Conservation (phyloP, 805 yeast species). For the Cyberlindnera lachancei region DNA sequence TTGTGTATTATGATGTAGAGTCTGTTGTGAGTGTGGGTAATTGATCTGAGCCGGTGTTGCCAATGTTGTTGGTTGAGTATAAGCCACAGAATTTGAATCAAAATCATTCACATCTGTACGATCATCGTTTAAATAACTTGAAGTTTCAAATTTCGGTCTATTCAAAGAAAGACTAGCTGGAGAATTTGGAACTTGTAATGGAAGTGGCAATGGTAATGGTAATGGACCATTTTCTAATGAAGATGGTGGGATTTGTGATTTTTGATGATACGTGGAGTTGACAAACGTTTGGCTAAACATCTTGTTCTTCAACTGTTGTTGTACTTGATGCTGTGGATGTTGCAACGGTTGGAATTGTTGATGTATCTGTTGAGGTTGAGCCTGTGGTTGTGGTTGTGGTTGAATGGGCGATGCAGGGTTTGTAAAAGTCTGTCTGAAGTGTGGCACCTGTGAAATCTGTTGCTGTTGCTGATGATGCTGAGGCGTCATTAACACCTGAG, state of each 20-base stretch:
- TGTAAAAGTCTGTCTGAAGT: slow-evolving; percentile 8
- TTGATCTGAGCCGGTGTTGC: slow-evolving; percentile 2
- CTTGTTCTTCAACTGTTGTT: slow-evolving; percentile 5
- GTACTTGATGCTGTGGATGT: slow-evolving; percentile 5
- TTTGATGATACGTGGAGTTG: slow-evolving; percentile 9
- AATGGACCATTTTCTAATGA: too few relatives aligned
- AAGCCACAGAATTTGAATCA: slow-evolving; percentile 12
- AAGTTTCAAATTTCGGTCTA: slow-evolving; percentile 9
- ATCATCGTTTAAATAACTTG: slow-evolving; percentile 17
- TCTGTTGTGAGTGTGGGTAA: slow-evolving; percentile 1
- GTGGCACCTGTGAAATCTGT: slow-evolving; percentile 1
- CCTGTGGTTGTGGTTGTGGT: not conserved
- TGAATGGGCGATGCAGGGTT: slow-evolving; percentile 1
- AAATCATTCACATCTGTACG: slow-evolving; percentile 16
- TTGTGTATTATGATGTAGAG: slow-evolving; percentile 1
- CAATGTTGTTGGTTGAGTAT: slow-evolving; percentile 11
- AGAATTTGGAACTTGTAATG: slow-evolving; percentile 11
- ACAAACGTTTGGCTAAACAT: slow-evolving; percentile 13
- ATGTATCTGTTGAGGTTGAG: not conserved
- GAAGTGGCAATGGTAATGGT: too few relatives aligned
- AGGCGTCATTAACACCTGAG: not conserved
- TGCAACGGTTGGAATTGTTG: slow-evolving; percentile 1
- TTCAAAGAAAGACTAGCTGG: slow-evolving; percentile 12
- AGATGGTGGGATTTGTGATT: slow-evolving; percentile 10
- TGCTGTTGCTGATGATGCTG: slow-evolving; percentile 1